These are phyloP conservation scores for Citrullus colocynthis DNA, from an alignment of 306 rosid genomes.

Conservation along the genomic window DNA sequence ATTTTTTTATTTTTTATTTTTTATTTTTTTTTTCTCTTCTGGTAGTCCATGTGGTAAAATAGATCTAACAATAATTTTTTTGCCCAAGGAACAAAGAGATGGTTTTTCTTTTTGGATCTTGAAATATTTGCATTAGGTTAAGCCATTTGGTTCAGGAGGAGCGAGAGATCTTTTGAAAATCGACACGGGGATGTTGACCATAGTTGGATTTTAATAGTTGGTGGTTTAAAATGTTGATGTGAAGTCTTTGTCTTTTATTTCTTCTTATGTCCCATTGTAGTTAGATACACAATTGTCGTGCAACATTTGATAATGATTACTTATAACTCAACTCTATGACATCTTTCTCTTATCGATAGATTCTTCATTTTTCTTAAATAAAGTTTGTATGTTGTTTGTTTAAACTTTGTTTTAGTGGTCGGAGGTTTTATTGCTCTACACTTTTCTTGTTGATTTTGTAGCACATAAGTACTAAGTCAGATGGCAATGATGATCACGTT, in stretches of 20 bases:
- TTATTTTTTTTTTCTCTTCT: background rate
- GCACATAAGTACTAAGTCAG: slow-evolving; percentile 25
- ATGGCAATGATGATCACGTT: slow-evolving; percentile 23
- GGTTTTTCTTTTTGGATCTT: background rate
- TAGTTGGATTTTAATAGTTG: background rate
- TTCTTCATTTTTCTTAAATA: background rate
- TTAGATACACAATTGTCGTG: background rate
- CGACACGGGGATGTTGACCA: background rate
- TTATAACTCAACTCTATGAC: no score
- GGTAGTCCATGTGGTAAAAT: background rate
- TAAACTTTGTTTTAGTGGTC: background rate
- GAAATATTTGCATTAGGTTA: background rate
- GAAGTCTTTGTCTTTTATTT: background rate
- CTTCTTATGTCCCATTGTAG: background rate
- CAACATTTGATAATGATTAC: background rate
- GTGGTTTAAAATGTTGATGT: background rate
- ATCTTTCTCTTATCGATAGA: background rate
- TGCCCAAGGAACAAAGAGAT: background rate
- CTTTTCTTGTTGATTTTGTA: slow-evolving; percentile 6
- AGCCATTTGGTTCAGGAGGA: background rate
- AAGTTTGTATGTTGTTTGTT: background rate
- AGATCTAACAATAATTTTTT: background rate
- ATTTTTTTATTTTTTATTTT: no score
- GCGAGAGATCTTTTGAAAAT: background rate
- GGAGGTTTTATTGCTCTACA: background rate